Evolutionary conservation across 768 basidiomycete species (phyloP), one percentile per base, ranked within the genome.

Genomic region (Boletus vermiculosoides): DNA sequence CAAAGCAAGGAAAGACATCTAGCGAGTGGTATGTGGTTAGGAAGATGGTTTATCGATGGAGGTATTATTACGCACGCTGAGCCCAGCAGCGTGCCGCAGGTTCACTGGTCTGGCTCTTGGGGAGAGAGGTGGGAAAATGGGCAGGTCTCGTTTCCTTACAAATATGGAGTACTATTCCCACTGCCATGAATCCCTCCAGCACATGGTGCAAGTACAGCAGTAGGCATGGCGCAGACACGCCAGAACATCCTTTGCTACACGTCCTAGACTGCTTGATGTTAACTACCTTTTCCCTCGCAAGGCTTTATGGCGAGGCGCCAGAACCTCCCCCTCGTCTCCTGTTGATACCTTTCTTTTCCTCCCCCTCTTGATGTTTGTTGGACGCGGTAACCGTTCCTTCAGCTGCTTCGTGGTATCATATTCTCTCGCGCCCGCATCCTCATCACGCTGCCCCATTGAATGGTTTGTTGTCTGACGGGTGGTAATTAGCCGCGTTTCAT

Each of bases 1-100:
- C 53, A 77, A 74, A 46, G 78, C 65, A 63, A 90, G 67, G 65
- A 87, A 75, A 59, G 85, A 85, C 90, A 91, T 91, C 61, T 59
- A 66, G 64, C 55, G 61, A 53, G 55, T 48, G 39, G 57, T 58
- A 41, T 58, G 55, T 64, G 50, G 50, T 61, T 23, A 46, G 47
- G 22, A 53, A 59, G 52, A 45, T 25, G 48, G 56, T 44, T 44
- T 55, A 46, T 67, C 41, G 59, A 57, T 53, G 52, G 47, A 52
- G 28, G 41, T 46, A 22, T 54, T 47, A 31, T 40, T 53, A 61
- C 65, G 57, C 65, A 71, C 71, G 61, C 68, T 60, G 63, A 61
- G 50, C 40, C 60, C 66, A 65, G 64, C 60, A 63, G 54, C 64
- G 63, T 60, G 59, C 56, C 55, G 49, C 60, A 57, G 59, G 51